Evolutionary conservation across 805 yeast genomes (phyloP), one percentile per base, ranked within the genome.

Genomic region (Wickerhamiella azyma): DNA sequence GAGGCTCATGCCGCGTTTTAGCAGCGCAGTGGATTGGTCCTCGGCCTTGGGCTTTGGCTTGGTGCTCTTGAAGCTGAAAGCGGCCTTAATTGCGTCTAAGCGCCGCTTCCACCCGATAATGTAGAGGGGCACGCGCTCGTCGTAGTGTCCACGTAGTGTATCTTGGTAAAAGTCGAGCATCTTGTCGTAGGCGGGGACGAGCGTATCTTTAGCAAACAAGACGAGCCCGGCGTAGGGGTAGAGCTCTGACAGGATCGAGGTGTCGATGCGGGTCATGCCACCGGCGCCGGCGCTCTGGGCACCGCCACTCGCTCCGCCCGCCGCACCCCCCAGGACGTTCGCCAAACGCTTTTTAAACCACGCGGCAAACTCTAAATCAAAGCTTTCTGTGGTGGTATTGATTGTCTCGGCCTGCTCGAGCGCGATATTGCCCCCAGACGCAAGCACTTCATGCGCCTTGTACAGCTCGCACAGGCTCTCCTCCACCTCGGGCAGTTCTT

Each of bases 321-420:
- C 43, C 37, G 19, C 42, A 21, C 14, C 46, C 21, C 21, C 14
- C 11, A 42, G 9, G 9, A 53, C 9, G 52, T 30, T 19, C 26
- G 61, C 64, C 45, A 81, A 68, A 28, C 70, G 66, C 2, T 55
- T 48, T 11, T 63, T 65, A 50, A 79, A 63, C 41, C 70, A 77
- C 1, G 43, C 50, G 11, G 58, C 66, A 47, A 76, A 69, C 50
- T 72, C 67, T 16, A 56, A 59, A 29, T 75, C 59, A 55, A 85
- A 82, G 4, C 65, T 61, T 2, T 58, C 54, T 1, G 81, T 68
- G 0, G 77, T 77, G 17, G 63, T 58, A 53, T 79, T 84, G 57
- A 81, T 83, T 5, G 67, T 70, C 13, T 67, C 64, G 48, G 76
- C 71, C 55, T 81, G 78, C 54, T 83, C 85, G 49, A 69, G 70